phyloP scores from a whole-genome alignment of 352 stramenopile species.

The Phytophthora constricta region DNA sequence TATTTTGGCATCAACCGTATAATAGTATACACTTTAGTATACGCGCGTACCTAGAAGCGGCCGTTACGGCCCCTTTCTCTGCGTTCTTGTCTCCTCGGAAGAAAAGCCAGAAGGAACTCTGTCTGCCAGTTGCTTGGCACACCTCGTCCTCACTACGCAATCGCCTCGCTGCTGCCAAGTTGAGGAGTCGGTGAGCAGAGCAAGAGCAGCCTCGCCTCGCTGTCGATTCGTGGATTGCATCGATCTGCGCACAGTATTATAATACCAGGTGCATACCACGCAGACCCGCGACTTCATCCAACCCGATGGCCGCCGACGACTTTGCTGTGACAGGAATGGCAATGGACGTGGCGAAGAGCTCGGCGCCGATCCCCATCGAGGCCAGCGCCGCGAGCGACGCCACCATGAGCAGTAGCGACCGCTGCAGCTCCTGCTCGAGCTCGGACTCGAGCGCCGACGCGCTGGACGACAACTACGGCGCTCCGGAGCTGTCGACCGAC shows the following conservation, averaged over 20 bases:
- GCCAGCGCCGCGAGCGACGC: slow-evolving; percentile 43
- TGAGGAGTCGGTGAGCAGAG: not conserved
- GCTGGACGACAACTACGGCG: slow-evolving; percentile 48
- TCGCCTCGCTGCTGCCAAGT: slow-evolving; percentile 26
- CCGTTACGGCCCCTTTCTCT: slow-evolving; percentile 5
- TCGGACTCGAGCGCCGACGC: slow-evolving; percentile 38
- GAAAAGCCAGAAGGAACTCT: slow-evolving; percentile 5
- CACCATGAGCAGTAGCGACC: slow-evolving; percentile 49
- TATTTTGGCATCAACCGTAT: too few relatives aligned
- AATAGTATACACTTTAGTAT: not conserved
- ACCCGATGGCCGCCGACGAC: not conserved
- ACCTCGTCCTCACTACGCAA: slow-evolving; percentile 36
- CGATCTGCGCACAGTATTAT: too few relatives aligned
- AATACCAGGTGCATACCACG: too few relatives aligned
- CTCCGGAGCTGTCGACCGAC: slow-evolving; percentile 40
- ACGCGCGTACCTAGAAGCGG: too few relatives aligned
- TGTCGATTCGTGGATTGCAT: too few relatives aligned
- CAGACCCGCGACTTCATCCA: not conserved
- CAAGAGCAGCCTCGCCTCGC: too few relatives aligned
- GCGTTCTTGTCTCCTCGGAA: slow-evolving; percentile 10
- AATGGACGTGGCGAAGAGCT: slow-evolving; percentile 17
- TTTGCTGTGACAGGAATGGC: slow-evolving; percentile 17
- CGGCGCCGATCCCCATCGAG: slow-evolving; percentile 23
- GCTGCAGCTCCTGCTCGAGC: slow-evolving; percentile 43
- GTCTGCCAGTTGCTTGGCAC: not conserved